A percentile compares a stretch with the other conserved stretches of the same genome.
Conservation (phyloP, 257 asterid genomes). For the Jaltomata sinuosa region DNA sequence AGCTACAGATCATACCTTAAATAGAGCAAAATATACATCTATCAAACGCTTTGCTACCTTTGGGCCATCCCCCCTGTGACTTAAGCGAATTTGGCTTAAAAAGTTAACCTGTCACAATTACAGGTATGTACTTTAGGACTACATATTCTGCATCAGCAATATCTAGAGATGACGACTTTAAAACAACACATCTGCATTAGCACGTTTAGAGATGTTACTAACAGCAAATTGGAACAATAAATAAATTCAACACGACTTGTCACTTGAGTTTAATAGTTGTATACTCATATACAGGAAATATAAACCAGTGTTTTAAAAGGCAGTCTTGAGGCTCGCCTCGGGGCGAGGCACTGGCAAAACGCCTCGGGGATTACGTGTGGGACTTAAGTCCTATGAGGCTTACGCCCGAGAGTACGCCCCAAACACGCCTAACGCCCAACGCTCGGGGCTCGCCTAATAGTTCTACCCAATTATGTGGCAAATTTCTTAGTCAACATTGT, state of each 20-base stretch:
- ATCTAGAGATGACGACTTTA: not conserved
- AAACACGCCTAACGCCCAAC: too few species aligned
- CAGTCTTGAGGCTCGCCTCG: too few species aligned
- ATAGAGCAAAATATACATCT: constrained; percentile 88
- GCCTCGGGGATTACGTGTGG: too few species aligned
- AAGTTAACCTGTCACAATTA: constrained; percentile 61
- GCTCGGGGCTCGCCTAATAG: too few species aligned
- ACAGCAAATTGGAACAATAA: not conserved
- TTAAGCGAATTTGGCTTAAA: constrained; percentile 73
- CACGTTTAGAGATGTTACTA: not conserved
- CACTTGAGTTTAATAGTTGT: not conserved
- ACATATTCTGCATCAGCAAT: not conserved
- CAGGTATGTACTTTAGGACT: not conserved
- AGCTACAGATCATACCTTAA: constrained; percentile 51
- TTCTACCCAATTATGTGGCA: too few species aligned
- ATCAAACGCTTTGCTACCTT: constrained; percentile 85
- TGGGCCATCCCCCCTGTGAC: constrained; percentile 90
- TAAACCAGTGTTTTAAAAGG: too few species aligned
- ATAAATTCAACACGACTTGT: not conserved
- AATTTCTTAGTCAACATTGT: too few species aligned
- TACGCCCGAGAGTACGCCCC: too few species aligned
- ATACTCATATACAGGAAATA: not conserved
- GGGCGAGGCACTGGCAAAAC: too few species aligned
- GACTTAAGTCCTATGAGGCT: too few species aligned
- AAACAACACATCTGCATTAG: not conserved